Percentiles rank a stretch among this genome's conserved stretches.
Conservation (phyloP, 2,329 filamentous ascomycete species). For the Sclerotinia glacialis region DNA sequence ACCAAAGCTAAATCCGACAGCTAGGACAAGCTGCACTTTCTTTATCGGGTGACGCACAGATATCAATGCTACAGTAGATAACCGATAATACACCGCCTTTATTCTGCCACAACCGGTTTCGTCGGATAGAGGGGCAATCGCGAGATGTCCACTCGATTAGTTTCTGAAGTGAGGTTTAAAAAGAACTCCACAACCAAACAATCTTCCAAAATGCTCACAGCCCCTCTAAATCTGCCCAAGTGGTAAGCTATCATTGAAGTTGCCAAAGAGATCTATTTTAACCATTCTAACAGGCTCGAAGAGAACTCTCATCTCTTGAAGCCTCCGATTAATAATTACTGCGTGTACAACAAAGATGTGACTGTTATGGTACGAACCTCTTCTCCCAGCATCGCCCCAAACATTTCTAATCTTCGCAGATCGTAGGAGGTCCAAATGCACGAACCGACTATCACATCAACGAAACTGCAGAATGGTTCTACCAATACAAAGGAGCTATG, state of each 20-base stretch:
- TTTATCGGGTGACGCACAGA: background rate
- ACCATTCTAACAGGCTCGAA: conserved; percentile 64
- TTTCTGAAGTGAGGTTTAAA: background rate
- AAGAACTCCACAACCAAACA: background rate
- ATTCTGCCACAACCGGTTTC: background rate
- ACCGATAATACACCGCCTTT: background rate
- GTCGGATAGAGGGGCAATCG: background rate
- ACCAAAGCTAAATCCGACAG: conserved; percentile 11
- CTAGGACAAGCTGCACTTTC: conserved; percentile 3
- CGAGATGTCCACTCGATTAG: background rate
- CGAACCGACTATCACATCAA: conserved; percentile 99
- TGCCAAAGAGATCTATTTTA: background rate
- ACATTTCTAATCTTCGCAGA: conserved; percentile 46
- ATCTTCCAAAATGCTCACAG: conserved; percentile 31
- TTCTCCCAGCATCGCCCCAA: background rate
- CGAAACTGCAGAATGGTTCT: conserved; percentile 95
- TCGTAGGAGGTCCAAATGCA: conserved; percentile 93
- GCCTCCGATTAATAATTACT: conserved; percentile 96
- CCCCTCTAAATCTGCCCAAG: conserved; percentile 38
- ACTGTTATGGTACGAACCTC: conserved; percentile 67
- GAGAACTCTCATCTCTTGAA: conserved; percentile 81
- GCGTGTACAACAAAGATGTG: conserved; percentile 82
- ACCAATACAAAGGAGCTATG: conserved; percentile 92
- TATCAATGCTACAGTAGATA: background rate
- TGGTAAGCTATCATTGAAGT: conserved; percentile 28